Percentiles rank a stretch among this genome's conserved stretches.
Evolutionary conservation across 768 basidiomycete species (phyloP).

Genomic region (Suillus tomentosus): DNA sequence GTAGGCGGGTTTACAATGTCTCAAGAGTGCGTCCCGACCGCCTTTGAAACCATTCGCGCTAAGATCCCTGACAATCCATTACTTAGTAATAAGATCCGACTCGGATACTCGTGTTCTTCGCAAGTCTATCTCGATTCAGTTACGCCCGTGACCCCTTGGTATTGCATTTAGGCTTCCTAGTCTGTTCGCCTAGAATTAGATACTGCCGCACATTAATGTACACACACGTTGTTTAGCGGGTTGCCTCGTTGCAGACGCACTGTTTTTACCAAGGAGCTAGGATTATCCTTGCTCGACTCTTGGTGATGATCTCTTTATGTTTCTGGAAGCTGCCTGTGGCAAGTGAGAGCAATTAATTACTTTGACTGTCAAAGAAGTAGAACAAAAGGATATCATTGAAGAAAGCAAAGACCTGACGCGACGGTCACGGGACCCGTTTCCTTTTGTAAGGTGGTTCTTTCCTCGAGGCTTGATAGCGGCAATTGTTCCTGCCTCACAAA

Average conservation of each 20-base stretch:
- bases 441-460: slow-evolving; percentile 31
- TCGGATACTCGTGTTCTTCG: slow-evolving; percentile 1
- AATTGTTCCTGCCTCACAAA: slow-evolving; percentile 16
- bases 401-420: slow-evolving; percentile 24
- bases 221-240: neutral
- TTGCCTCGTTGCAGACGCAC: slow-evolving; percentile 6
- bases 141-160: neutral
- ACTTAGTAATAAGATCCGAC: neutral
- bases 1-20: neutral
- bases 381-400: neutral
- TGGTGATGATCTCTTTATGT: neutral
- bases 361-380: neutral
- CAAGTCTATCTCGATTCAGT: slow-evolving; percentile 5
- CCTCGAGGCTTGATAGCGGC: slow-evolving; percentile 29
- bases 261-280: neutral
- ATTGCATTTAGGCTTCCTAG: neutral
- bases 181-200: neutral
- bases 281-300: neutral
- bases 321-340: no score
- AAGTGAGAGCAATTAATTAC: neutral
- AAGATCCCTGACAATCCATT: neutral
- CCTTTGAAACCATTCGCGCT: neutral
- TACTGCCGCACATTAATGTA: neutral
- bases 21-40: neutral
- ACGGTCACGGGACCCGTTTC: slow-evolving; percentile 39